These are phyloP conservation scores for Solanum virginianum DNA, from an alignment of 257 asterid species.

Conservation along the genomic window DNA sequence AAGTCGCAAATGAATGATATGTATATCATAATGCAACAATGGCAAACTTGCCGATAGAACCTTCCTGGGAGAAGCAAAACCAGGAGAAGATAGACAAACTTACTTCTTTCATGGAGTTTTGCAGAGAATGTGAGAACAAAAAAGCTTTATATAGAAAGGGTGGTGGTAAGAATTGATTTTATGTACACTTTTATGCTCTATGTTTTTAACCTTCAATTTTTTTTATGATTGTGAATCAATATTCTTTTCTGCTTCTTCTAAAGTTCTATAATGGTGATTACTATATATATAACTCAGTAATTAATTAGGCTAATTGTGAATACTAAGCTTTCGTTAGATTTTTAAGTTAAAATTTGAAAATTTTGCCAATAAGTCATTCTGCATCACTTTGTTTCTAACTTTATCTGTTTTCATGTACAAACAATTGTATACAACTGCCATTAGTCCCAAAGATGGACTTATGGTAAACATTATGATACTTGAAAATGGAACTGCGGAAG, in stretches of 20 bases:
- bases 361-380: too few species aligned
- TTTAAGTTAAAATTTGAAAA: too few species aligned
- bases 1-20: neutral
- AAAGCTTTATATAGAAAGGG: neutral
- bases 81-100: neutral
- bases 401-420: too few species aligned
- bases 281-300: too few species aligned
- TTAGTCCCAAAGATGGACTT: too few species aligned
- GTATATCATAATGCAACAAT: neutral
- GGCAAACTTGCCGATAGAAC: neutral
- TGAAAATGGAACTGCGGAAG: too few species aligned
- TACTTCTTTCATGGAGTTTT: neutral
- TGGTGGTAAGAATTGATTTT: neutral
- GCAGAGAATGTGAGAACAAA: neutral
- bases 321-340: neutral
- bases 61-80: neutral
- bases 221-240: neutral
- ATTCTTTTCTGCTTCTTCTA: neutral
- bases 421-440: too few species aligned
- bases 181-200: neutral
- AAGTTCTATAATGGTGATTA: neutral
- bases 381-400: too few species aligned
- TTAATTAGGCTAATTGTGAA: neutral
- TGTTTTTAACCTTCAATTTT: neutral
- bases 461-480: too few species aligned